These are phyloP conservation scores for Pyrenophora teres DNA, from an alignment of 2,329 filamentous ascomycete species.

Conservation along the genomic window DNA sequence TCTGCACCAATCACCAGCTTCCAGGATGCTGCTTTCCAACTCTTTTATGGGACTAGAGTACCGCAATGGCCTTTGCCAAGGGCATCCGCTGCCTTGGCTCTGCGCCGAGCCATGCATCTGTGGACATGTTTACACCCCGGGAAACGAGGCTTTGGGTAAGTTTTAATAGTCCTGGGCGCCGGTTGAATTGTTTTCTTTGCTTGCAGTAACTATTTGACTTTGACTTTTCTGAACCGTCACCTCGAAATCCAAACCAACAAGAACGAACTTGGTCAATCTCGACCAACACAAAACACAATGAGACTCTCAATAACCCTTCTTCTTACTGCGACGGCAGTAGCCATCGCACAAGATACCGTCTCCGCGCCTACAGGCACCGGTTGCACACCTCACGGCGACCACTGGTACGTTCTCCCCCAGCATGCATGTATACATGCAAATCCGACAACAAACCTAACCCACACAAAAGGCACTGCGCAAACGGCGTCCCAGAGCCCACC, in stretches of 20 bases:
- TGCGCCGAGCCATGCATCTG: conserved; percentile 12
- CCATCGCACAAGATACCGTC: conserved; percentile 24
- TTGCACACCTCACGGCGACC: conserved; percentile 32
- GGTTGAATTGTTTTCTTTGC: too few species aligned
- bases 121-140: background rate
- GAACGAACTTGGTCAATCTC: too few species aligned
- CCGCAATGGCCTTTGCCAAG: conserved; percentile 35
- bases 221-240: too few species aligned
- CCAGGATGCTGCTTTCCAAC: conserved; percentile 11
- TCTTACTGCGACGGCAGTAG: conserved; percentile 17
- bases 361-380: conserved; percentile 1
- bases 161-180: too few species aligned
- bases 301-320: conserved; percentile 23
- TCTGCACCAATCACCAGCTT: conserved; percentile 11
- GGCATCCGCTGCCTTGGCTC: conserved; percentile 30
- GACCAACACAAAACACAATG: conserved; percentile 16
- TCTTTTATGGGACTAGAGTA: conserved; percentile 25
- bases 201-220: too few species aligned
- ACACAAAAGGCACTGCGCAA: conserved; percentile 10
- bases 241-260: background rate
- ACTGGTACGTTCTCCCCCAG: conserved; percentile 21
- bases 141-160: too few species aligned
- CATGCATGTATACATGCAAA: too few species aligned
- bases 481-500: conserved; percentile 14
- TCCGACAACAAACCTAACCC: background rate